Evolutionary conservation across 225 moss, liverwort and hornwort species (phyloP).

Genomic region (Lunularia cruciata): DNA sequence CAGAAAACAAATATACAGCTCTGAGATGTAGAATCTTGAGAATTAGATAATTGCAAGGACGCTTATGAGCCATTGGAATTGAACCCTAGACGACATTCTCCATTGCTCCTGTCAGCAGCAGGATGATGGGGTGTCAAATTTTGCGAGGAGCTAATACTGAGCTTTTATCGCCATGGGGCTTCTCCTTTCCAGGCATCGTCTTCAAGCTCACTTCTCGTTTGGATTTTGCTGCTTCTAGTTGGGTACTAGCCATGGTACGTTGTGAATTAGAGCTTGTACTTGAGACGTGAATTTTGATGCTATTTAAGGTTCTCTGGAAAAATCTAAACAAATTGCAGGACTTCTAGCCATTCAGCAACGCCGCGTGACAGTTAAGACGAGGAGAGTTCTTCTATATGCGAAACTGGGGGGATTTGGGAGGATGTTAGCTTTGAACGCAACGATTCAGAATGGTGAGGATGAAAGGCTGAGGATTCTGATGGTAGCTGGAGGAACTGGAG

Average conservation of each 20-base stretch:
- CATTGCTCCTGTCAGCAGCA: conserved; percentile 1
- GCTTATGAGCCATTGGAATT: neutral
- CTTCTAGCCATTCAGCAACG: neutral
- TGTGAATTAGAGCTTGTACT: no score
- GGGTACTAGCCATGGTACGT: no score
- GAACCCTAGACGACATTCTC: neutral
- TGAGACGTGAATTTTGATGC: neutral
- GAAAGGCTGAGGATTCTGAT: conserved; percentile 34
- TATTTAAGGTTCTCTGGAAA: neutral
- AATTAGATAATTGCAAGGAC: neutral
- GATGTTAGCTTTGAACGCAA: neutral
- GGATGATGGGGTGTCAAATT: conserved; percentile 12
- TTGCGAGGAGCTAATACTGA: neutral
- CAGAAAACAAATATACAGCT: neutral
- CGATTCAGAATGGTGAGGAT: neutral
- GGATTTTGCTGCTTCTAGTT: no score
- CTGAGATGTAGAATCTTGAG: no score
- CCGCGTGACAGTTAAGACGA: neutral
- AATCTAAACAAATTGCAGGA: neutral
- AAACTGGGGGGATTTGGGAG: neutral
- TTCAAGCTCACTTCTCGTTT: neutral
- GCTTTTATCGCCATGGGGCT: neutral
- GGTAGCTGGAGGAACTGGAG: conserved; percentile 89
- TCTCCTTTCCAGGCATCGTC: neutral
- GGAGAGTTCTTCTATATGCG: neutral